Evolutionary conservation across 352 stramenopile genomes (phyloP).

Genomic region (Phytophthora cryptogea): DNA sequence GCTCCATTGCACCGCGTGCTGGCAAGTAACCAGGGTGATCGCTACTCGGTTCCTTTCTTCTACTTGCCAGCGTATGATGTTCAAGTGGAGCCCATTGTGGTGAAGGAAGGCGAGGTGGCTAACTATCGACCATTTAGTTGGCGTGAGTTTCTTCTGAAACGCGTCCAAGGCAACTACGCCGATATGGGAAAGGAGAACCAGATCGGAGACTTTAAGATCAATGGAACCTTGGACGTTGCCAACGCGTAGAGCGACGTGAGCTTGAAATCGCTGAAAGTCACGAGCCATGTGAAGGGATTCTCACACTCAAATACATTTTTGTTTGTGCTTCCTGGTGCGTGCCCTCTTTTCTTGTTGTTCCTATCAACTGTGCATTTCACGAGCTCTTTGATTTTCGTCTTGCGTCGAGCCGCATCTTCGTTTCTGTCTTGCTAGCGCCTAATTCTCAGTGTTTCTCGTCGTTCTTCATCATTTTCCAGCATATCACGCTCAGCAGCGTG

Average conservation of each 20-base stretch:
- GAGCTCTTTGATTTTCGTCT: constrained; percentile 24
- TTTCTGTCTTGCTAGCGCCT: constrained; percentile 31
- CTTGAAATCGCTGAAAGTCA: constrained; percentile 45
- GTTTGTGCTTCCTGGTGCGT: constrained; percentile 14
- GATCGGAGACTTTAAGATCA: constrained; percentile 76
- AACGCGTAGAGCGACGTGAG: constrained; percentile 7
- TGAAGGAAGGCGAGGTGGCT: constrained; percentile 28
- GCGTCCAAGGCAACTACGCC: constrained; percentile 91
- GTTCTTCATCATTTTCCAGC: constrained; percentile 32
- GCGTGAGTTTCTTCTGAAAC: constrained; percentile 83
- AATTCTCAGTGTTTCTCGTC: constrained; percentile 34
- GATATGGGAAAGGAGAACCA: constrained; percentile 93
- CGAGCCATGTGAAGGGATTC: constrained; percentile 46
- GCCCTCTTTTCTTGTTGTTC: constrained; percentile 11
- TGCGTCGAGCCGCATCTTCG: constrained; percentile 23
- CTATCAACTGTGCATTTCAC: constrained; percentile 37
- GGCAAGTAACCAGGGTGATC: constrained; percentile 27
- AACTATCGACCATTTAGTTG: constrained; percentile 82
- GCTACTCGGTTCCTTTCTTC: constrained; percentile 62
- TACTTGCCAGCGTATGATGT: constrained; percentile 67
- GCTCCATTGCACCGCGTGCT: constrained; percentile 61
- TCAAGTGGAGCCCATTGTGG: constrained; percentile 61
- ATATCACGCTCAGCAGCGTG: constrained; percentile 31
- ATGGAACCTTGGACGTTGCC: constrained; percentile 17
- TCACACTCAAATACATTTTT: constrained; percentile 31